Evolutionary conservation across 352 stramenopile genomes (phyloP).

Genomic region (Phytophthora foliorum): DNA sequence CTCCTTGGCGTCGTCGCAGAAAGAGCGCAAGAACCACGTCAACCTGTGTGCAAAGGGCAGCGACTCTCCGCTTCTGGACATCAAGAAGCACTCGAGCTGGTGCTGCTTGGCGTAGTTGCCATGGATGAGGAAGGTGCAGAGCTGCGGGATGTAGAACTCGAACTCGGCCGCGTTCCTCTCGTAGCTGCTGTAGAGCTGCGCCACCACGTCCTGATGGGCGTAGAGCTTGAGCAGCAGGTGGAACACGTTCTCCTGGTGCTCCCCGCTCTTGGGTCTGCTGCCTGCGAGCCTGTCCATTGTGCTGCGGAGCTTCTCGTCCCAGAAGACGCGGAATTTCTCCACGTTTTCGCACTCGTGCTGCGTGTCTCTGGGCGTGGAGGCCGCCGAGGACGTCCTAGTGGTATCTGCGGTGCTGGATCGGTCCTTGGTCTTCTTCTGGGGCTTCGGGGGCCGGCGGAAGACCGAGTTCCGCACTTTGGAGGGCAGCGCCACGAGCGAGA

Average conservation of each 20-base stretch:
- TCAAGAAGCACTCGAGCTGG: slow-evolving; percentile 88
- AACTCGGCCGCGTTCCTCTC: slow-evolving; percentile 72
- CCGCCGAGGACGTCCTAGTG: slow-evolving; percentile 37
- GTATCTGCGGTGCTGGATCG: slow-evolving; percentile 37
- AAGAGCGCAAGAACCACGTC: slow-evolving; percentile 91
- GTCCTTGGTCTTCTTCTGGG: slow-evolving; percentile 40
- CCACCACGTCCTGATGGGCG: slow-evolving; percentile 85
- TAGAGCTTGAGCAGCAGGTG: slow-evolving; percentile 84
- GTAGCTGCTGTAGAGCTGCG: slow-evolving; percentile 78
- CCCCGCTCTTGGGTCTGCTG: slow-evolving; percentile 34
- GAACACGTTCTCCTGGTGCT: slow-evolving; percentile 58
- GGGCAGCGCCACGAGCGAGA: slow-evolving; percentile 57
- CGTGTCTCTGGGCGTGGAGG: slow-evolving; percentile 35
- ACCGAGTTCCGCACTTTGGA: slow-evolving; percentile 55
- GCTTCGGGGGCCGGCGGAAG: slow-evolving; percentile 34
- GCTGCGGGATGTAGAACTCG: slow-evolving; percentile 92
- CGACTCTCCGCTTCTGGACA: slow-evolving; percentile 82
- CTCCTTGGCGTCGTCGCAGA: slow-evolving; percentile 67
- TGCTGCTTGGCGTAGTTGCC: slow-evolving; percentile 88
- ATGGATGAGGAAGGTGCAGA: slow-evolving; percentile 89
- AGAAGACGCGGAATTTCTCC: slow-evolving; percentile 82
- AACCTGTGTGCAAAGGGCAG: slow-evolving; percentile 89
- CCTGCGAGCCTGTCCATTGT: slow-evolving; percentile 66
- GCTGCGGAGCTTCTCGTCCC: slow-evolving; percentile 77
- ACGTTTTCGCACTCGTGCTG: slow-evolving; percentile 46